Evolutionary conservation across 306 rosid genomes (phyloP), one percentile per base, ranked within the genome.

Genomic region (Abrus precatorius): DNA sequence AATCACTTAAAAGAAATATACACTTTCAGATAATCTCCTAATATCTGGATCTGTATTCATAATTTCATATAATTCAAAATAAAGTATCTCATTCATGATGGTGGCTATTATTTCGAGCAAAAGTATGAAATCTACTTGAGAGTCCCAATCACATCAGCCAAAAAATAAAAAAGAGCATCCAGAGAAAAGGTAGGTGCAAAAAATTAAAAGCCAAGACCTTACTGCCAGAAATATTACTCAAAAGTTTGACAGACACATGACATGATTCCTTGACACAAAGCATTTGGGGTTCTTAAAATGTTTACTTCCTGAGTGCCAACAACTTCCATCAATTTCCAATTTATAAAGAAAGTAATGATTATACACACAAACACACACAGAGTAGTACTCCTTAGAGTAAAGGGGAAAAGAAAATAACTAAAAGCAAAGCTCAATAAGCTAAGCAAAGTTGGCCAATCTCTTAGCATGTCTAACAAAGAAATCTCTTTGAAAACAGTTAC

Each of bases 301-400:
- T 69, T 56, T 53, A 61, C 41, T 44, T 3, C 12, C 54, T 6
- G 40, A 20, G 20, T 20, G 20, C 20, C 20, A 20, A 20, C 77
- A 72, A 36, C 40, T 78, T 78, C 48, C 82, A 86, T 76, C 68
- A 82, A 69, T 61, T 69, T 63, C 60, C 34, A 44, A 45, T 29
- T 68, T 44, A 71, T 34, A 36, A 57, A 32, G 52, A 68, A 9
- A 59, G 57, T 29, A 54, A 67, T 28, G 3, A 50, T 9, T 20
- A 20, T 20, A 20, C 20, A 20, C 20, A 20, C 20, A 20, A 20
- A 20, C 20, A 20, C 20, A 20, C 20, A 20, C 20, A 20, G 20
- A 20, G 20, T 20, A 20, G 20, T 20, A 66, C 8, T 80, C 67
- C 45, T 27, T 13, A 41, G 49, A 41, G 12, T n/a, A 40, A 59